These are phyloP conservation scores for Rubia occidens DNA, from an alignment of 305 asterid genomes.

Conservation along the genomic window DNA sequence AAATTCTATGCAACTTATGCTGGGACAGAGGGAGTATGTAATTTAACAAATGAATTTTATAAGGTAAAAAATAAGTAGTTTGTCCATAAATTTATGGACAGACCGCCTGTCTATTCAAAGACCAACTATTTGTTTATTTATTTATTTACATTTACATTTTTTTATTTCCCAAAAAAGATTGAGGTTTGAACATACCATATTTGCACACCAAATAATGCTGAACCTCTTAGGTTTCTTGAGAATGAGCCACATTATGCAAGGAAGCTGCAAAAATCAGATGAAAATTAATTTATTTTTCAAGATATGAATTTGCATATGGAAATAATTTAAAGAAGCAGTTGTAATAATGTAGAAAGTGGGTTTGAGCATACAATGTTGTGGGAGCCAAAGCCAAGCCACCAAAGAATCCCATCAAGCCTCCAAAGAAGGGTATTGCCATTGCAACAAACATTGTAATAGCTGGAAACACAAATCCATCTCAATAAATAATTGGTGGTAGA, in stretches of 20 bases:
- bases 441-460: slow-evolving; percentile 47
- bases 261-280: slow-evolving; percentile 32
- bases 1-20: no score
- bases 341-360: no score
- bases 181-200: slow-evolving; percentile 32
- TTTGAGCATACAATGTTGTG: slow-evolving; percentile 41
- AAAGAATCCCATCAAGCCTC: slow-evolving; percentile 64
- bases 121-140: no score
- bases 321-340: no score
- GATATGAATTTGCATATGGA: not conserved
- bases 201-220: slow-evolving; percentile 49
- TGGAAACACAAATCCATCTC: slow-evolving; percentile 13
- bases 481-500: not conserved
- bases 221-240: slow-evolving; percentile 41
- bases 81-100: no score
- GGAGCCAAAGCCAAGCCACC: slow-evolving; percentile 84
- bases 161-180: no score
- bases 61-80: no score
- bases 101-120: no score
- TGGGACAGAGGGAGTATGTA: no score
- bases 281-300: not conserved
- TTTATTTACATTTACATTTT: no score
- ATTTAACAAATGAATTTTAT: no score
- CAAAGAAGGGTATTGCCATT: slow-evolving; percentile 68
- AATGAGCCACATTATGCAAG: slow-evolving; percentile 63